Evolutionary conservation across 1,139 yeast species (phyloP), one percentile per base, ranked within the genome.

Genomic region (Yamadazyma taylorii): DNA sequence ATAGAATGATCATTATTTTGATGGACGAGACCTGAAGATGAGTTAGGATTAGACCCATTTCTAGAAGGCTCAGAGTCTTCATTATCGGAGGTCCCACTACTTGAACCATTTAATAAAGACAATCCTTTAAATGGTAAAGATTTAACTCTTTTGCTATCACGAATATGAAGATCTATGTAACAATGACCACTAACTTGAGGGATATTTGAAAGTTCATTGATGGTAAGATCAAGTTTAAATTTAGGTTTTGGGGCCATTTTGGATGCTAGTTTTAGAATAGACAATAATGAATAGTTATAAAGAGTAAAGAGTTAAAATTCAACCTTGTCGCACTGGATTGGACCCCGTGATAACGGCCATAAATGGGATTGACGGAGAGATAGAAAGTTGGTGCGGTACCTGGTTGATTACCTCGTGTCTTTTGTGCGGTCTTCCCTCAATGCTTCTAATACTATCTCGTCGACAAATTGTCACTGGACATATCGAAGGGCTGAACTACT

Each of bases 101-200:
- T 17, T 17, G 31, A 25, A 13, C 33, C 17, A 5, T 28, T 39
- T 30, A 29, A 14, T 10, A 27, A n/a, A n/a, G 33, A 16, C 12
- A 34, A 30, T 14, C 36, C 37, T 29, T 27, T 38, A 32, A 37
- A 38, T 21, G 43, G 46, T 17, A 46, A 34, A 3, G 43, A 35
- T 15, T 36, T 41, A 12, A 33, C 25, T 36, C 48, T 39, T 31
- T 50, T 61, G 48, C 54, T 37, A 36, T 71, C 74, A 39, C 63
- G 61, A 5, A 70, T 59, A 27, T 62, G 60, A 2, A 69, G 44
- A 27, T 81, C 80, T 19, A 88, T 77, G 48, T 61, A 81, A 49
- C 92, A 81, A 30, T 67, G 58, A 1, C 96, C 95, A 2, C 79
- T 69, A 2, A 85, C 74, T 48, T 86, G 88, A 0, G 97, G 97